phyloP scores from a whole-genome alignment of 2,329 filamentous ascomycete genomes.

The Aspergillus pseudotamarii region DNA sequence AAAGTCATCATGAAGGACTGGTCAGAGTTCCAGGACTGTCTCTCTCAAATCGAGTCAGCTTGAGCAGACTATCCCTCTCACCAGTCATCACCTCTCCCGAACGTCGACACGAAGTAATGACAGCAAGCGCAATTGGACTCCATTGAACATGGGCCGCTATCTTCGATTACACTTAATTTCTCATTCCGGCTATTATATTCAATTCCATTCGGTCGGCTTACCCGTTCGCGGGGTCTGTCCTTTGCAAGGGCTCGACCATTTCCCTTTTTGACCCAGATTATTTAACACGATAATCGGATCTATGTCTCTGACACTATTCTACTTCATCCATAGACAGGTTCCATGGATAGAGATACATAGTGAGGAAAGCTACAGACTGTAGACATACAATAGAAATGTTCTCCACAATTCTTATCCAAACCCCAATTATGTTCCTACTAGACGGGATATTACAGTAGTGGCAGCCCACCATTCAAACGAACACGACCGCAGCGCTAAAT shows the following conservation, averaged over 20 bases:
- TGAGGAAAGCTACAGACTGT: slow-evolving; percentile 11
- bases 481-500: neutral
- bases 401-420: neutral
- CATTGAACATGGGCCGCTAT: slow-evolving; percentile 7
- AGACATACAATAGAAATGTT: slow-evolving; percentile 16
- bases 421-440: neutral
- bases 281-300: slow-evolving; percentile 5
- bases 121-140: slow-evolving; percentile 29
- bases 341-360: slow-evolving; percentile 16
- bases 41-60: slow-evolving; percentile 45
- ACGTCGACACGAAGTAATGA: slow-evolving; percentile 34
- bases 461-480: neutral
- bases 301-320: slow-evolving; percentile 12
- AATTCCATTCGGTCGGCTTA: neutral
- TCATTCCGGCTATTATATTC: neutral
- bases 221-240: neutral
- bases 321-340: slow-evolving; percentile 24
- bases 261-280: slow-evolving; percentile 1
- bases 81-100: neutral
- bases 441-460: neutral
- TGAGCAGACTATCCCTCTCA: neutral
- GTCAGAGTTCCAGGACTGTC: slow-evolving; percentile 47
- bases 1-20: slow-evolving; percentile 60
- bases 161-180: slow-evolving; percentile 3
- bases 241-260: neutral